Percentiles rank a stretch among this genome's conserved stretches.
phyloP scores from a whole-genome alignment of 2,329 filamentous ascomycete genomes.

The Clarireedia homoeocarpa region DNA sequence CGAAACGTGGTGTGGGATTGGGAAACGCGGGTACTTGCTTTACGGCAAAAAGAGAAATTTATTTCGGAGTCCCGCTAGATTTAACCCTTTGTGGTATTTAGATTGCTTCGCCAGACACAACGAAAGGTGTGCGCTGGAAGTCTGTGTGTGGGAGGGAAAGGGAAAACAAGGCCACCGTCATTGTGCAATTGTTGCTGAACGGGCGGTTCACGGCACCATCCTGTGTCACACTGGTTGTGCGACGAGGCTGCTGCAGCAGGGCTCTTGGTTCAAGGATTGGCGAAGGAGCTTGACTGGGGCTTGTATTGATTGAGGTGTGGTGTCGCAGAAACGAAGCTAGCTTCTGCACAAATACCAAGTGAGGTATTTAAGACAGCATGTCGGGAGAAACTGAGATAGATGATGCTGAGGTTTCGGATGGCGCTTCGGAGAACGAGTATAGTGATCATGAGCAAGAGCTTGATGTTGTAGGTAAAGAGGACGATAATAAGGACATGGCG shows the following conservation, averaged over 20 bases:
- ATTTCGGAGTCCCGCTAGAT: slow-evolving; percentile 6
- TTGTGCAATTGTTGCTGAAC: slow-evolving; percentile 22
- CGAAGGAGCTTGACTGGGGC: slow-evolving; percentile 20
- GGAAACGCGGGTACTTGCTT: slow-evolving; percentile 21
- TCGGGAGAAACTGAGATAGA: slow-evolving; percentile 30
- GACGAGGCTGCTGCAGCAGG: slow-evolving; percentile 23
- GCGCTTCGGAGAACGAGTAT: slow-evolving; percentile 30
- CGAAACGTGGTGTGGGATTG: slow-evolving; percentile 26
- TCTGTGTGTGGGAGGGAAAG: slow-evolving; percentile 5
- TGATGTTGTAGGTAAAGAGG: slow-evolving; percentile 26
- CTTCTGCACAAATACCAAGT: slow-evolving; percentile 16
- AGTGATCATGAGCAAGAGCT: slow-evolving; percentile 29
- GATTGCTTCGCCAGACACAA: slow-evolving; percentile 11
- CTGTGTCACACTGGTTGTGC: slow-evolving; percentile 20
- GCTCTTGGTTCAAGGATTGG: slow-evolving; percentile 20
- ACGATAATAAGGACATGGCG: slow-evolving; percentile 29
- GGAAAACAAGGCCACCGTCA: slow-evolving; percentile 22
- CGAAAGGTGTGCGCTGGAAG: slow-evolving; percentile 17
- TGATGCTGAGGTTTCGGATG: slow-evolving; percentile 30
- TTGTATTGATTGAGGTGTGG: slow-evolving; percentile 26
- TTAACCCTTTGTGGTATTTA: slow-evolving; percentile 13
- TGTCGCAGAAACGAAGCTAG: slow-evolving; percentile 24
- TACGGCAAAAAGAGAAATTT: slow-evolving; percentile 10
- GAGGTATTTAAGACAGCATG: slow-evolving; percentile 29
- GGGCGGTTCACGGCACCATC: slow-evolving; percentile 22